phyloP scores from a whole-genome alignment of 345 rosid species.

The Triadica sebifera region DNA sequence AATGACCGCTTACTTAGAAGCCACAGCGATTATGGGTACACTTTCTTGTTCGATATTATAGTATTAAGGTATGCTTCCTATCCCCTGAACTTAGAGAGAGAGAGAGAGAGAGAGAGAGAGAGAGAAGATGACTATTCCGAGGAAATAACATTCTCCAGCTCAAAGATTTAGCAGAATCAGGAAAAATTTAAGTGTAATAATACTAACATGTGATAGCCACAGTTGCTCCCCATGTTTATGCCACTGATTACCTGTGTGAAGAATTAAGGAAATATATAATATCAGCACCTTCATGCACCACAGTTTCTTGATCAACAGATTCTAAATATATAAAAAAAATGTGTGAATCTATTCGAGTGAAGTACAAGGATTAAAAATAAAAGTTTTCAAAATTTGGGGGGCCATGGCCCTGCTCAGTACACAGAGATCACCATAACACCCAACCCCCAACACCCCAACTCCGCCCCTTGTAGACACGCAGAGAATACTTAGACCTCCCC shows the following conservation, averaged over 20 bases:
- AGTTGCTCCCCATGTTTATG: conserved; percentile 90
- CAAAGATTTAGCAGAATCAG: background rate
- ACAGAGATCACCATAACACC: too few species aligned
- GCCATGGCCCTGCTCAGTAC: background rate
- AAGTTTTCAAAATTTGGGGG: background rate
- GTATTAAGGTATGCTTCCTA: background rate
- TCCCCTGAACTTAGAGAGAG: background rate
- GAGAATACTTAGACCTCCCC: too few species aligned
- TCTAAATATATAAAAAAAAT: background rate
- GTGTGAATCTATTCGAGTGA: background rate
- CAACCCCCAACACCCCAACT: too few species aligned
- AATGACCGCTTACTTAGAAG: background rate
- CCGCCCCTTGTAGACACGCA: too few species aligned
- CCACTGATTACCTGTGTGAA: conserved; percentile 81
- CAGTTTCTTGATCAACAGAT: background rate
- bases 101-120: too few species aligned
- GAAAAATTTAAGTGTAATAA: conserved; percentile 9
- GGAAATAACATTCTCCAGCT: background rate
- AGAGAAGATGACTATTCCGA: background rate
- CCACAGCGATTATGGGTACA: background rate
- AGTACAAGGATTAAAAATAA: background rate
- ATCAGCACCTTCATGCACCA: conserved; percentile 20
- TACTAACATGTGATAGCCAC: conserved; percentile 81
- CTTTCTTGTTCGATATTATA: background rate
- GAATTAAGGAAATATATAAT: conserved; percentile 9